A percentile compares a stretch with the other conserved stretches of the same genome.
Conservation (phyloP, 2,329 filamentous ascomycete genomes). For the Ascochyta fabae region DNA sequence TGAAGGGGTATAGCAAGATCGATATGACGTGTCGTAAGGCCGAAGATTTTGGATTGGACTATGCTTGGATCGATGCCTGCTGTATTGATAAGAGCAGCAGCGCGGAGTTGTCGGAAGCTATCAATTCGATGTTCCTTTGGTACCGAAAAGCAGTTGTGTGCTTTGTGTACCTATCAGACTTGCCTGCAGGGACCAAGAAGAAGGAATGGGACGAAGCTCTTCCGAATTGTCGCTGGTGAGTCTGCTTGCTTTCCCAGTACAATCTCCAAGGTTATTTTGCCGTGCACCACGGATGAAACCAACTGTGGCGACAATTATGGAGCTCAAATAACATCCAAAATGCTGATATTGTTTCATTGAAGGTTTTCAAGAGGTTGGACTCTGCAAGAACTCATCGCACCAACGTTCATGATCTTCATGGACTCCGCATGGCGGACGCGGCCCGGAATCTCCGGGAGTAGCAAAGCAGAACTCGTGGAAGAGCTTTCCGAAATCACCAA, state of each 20-base stretch:
- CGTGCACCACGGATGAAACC: too few relatives aligned
- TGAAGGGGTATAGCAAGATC: conserved; percentile 2
- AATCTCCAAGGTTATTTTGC: too few relatives aligned
- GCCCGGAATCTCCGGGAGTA: not conserved
- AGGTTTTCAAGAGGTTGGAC: conserved; percentile 27
- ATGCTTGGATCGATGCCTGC: conserved; percentile 9
- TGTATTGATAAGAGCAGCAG: conserved; percentile 19
- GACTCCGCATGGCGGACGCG: not conserved
- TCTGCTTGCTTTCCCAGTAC: too few relatives aligned
- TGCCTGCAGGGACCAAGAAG: not conserved
- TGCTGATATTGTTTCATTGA: too few relatives aligned
- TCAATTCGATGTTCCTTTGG: not conserved
- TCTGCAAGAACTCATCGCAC: conserved; percentile 24
- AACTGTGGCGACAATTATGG: too few relatives aligned
- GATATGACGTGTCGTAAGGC: not conserved
- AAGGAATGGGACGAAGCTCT: too few relatives aligned
- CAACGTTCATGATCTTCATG: not conserved
- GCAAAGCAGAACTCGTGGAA: not conserved
- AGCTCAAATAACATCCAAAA: too few relatives aligned
- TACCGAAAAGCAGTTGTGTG: conserved; percentile 15
- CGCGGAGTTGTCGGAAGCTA: conserved; percentile 4
- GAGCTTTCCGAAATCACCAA: not conserved
- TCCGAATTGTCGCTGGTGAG: too few relatives aligned
- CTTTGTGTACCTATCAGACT: conserved; percentile 18
- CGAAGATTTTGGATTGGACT: not conserved